Conservation (phyloP, 768 basidiomycete species). For the Candolleomyces eurysporus region DNA sequence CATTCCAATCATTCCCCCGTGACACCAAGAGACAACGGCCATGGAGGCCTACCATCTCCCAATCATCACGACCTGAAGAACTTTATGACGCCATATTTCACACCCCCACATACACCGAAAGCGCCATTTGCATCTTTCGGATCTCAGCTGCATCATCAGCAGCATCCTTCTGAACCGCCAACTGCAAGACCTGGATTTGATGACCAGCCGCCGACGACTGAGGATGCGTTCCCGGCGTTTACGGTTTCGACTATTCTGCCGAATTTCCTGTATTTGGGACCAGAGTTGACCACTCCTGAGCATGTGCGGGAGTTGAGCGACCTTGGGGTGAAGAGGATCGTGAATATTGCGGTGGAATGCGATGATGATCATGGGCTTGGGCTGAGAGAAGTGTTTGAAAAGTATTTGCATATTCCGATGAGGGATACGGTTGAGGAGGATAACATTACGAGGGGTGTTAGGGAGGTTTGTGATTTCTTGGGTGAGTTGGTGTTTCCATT, state of each 20-base stretch:
- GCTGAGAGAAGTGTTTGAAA: constrained; percentile 71
- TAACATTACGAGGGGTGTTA: constrained; percentile 75
- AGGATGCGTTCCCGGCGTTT: constrained; percentile 63
- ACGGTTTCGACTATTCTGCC: constrained; percentile 90
- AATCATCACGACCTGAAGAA: constrained; percentile 30
- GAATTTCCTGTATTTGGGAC: constrained; percentile 86
- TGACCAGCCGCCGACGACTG: constrained; percentile 46
- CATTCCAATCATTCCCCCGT: constrained; percentile 54
- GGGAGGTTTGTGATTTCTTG: constrained; percentile 81
- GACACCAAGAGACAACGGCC: constrained; percentile 43
- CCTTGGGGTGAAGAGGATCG: constrained; percentile 80
- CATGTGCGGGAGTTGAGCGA: constrained; percentile 74
- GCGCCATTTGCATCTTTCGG: constrained; percentile 18
- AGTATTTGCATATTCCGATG: constrained; percentile 88
- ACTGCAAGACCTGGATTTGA: constrained; percentile 66
- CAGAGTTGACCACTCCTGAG: constrained; percentile 72
- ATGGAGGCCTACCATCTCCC: constrained; percentile 38
- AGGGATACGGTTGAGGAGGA: constrained; percentile 95
- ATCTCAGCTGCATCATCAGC: neutral
- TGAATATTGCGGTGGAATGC: constrained; percentile 92
- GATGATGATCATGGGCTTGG: constrained; percentile 76
- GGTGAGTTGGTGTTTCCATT: constrained; percentile 51
- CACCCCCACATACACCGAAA: constrained; percentile 52
- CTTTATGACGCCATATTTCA: constrained; percentile 49
- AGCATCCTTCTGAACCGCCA: constrained; percentile 32